phyloP scores from a whole-genome alignment of 2,329 filamentous ascomycete genomes.

The Monosporascus cannonballus region DNA sequence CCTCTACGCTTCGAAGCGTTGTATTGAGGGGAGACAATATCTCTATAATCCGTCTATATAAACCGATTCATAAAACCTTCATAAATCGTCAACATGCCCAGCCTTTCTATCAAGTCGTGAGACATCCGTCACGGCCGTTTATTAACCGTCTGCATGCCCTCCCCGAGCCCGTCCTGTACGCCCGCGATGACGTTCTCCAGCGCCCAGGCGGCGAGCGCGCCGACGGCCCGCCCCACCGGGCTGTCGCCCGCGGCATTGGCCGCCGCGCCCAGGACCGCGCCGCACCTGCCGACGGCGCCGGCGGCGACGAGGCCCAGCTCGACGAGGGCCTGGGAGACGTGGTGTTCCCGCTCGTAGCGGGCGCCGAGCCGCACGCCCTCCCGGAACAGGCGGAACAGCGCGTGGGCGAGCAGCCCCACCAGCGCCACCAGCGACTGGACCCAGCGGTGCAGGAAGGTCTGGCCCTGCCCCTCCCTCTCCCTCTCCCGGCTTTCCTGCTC shows the following conservation, averaged over 20 bases:
- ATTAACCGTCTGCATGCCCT: constrained; percentile 20
- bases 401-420: constrained; percentile 51
- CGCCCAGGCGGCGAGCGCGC: constrained; percentile 53
- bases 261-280: constrained; percentile 45
- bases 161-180: constrained; percentile 56
- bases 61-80: no score
- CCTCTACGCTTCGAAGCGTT: no score
- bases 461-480: constrained; percentile 9
- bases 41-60: no score
- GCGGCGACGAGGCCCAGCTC: constrained; percentile 45
- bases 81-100: no score
- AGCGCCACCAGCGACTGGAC: constrained; percentile 52
- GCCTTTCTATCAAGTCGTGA: constrained; percentile 1
- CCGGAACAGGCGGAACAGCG: constrained; percentile 53
- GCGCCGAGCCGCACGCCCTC: constrained; percentile 47
- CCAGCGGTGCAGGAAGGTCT: constrained; percentile 51
- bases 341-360: constrained; percentile 60
- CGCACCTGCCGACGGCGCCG: constrained; percentile 45
- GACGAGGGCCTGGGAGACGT: constrained; percentile 54
- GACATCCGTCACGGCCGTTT: constrained; percentile 11
- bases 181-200: constrained; percentile 60
- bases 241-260: constrained; percentile 59
- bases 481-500: constrained; percentile 1
- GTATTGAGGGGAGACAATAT: no score
- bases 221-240: constrained; percentile 52